Base-by-base conservation (phyloP, 176 grass and related monocot genomes). In the Juncus effusus region DNA sequence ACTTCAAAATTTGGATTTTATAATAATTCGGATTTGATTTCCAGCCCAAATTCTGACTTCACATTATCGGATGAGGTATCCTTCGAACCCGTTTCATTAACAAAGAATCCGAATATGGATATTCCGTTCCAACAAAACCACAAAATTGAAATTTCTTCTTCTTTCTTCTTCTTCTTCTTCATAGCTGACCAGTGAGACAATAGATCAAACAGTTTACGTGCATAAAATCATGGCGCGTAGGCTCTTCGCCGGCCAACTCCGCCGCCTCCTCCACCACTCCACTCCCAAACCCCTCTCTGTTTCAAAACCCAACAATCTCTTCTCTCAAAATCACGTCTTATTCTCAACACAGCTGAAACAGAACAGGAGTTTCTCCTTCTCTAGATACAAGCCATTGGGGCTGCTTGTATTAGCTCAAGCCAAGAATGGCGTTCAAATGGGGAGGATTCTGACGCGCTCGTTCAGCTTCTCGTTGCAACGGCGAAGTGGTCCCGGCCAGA, bases 381-480 rank as follows among this genome's bases (percentile, higher is more conserved):
- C 67, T 7, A 8, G 42, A 38, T 38, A 54, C 65, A 68, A 68
- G 19, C 65, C 19, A 45, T 52, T 36, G 65, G 49, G 14, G 15
- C 47, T 42, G 42, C 65, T 50, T 6, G 35, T 68, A 7, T 38
- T 68, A 10, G 49, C 47, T 38, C 65, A 54, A 68, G 37, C 67
- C 3, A 57, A 53, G 7, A 69, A 56, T 40, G 10, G 50, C 54
- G 0, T 69, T 12, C 47, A 47, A 56, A 11, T 55, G 44, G 12
- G 51, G 66, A 56, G 49, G 51, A 35, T 10, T 69, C 66, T 69
- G 36, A 69, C 66, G 13, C 51, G 51, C 6, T 55, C 12, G 36
- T 12, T 69, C 35, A 69, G 66, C 36, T 69, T 69, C 35, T 69
- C 66, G 1, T 56, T 69, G 66, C 66, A 69, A 54, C 50, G 66